These are phyloP conservation scores for Albifimbria verrucaria DNA, from an alignment of 2,329 filamentous ascomycete genomes.

Conservation along the genomic window DNA sequence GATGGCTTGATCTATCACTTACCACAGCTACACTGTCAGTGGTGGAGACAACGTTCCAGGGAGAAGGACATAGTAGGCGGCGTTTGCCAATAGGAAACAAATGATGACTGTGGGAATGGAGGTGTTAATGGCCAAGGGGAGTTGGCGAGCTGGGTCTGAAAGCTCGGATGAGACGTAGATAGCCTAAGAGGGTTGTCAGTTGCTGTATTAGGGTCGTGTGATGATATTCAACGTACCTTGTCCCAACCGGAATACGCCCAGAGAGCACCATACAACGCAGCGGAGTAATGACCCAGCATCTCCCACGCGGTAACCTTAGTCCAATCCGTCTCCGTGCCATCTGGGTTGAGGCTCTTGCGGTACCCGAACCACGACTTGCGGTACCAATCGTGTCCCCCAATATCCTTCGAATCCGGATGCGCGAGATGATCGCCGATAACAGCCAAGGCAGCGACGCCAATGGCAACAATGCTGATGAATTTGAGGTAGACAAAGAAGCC, in stretches of 20 bases:
- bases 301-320: slow-evolving; percentile 50
- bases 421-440: slow-evolving; percentile 40
- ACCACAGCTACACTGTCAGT: slow-evolving; percentile 63
- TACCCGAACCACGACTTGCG: slow-evolving; percentile 53
- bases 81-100: slow-evolving; percentile 58
- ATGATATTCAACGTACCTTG: slow-evolving; percentile 41
- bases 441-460: slow-evolving; percentile 46
- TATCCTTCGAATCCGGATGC: slow-evolving; percentile 27
- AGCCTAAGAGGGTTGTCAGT: slow-evolving; percentile 32
- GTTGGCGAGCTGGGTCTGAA: slow-evolving; percentile 45
- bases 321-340: slow-evolving; percentile 49
- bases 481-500: slow-evolving; percentile 54
- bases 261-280: slow-evolving; percentile 58
- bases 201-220: not conserved
- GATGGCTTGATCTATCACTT: slow-evolving; percentile 20
- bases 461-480: slow-evolving; percentile 44
- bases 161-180: slow-evolving; percentile 55
- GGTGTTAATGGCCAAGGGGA: slow-evolving; percentile 60
- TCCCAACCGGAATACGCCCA: slow-evolving; percentile 69
- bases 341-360: slow-evolving; percentile 46
- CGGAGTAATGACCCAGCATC: slow-evolving; percentile 55
- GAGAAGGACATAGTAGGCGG: slow-evolving; percentile 60
- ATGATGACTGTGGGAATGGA: slow-evolving; percentile 57
- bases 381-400: slow-evolving; percentile 50
- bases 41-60: slow-evolving; percentile 54